These are phyloP conservation scores for Chlorella sp. DNA, from an alignment of 139 green algal genomes.

Conservation along the genomic window DNA sequence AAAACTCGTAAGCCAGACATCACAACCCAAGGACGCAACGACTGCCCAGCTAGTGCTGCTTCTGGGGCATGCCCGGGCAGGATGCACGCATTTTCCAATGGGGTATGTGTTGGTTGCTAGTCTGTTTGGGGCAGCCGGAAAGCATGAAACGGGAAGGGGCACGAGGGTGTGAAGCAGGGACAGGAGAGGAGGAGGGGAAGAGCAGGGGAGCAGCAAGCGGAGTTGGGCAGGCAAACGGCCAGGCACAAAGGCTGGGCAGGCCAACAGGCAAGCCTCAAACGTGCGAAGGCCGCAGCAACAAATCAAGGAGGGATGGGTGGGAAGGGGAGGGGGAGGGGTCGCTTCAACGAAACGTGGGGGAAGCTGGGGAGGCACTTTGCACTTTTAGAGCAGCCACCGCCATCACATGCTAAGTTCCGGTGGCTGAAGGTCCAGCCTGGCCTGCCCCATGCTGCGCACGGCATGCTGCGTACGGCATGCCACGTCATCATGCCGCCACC, in stretches of 20 bases:
- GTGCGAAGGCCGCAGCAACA: not conserved
- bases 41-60: not conserved
- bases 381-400: not conserved
- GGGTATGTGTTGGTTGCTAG: not conserved
- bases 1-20: not conserved
- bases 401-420: no score
- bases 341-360: not conserved
- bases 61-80: not conserved
- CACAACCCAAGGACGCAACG: not conserved
- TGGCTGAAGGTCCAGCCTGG: no score
- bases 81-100: no score
- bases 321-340: not conserved
- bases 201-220: not conserved
- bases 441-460: not conserved
- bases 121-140: not conserved
- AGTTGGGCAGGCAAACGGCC: no score
- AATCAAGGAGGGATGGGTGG: not conserved
- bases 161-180: not conserved
- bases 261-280: no score
- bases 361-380: not conserved
- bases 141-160: not conserved
- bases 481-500: not conserved
- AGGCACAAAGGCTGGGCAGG: no score
- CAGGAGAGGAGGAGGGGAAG: not conserved
- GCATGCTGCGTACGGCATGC: not conserved